phyloP scores from a whole-genome alignment of 768 basidiomycete species.

The Suillus subaureus region DNA sequence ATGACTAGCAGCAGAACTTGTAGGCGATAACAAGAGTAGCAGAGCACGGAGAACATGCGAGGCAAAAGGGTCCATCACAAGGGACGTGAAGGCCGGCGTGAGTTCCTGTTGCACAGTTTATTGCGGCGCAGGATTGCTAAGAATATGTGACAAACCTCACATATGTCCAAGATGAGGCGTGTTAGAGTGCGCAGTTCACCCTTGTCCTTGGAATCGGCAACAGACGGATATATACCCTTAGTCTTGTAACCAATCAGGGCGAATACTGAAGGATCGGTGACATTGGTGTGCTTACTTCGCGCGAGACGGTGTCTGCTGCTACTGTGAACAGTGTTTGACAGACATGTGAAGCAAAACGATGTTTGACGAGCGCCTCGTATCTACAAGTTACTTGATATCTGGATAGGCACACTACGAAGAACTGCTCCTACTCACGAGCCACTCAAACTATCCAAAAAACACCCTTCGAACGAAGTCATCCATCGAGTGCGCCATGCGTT shows the following conservation, averaged over 20 bases:
- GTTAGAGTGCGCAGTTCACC: conserved; percentile 73
- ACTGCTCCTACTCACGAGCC: conserved; percentile 71
- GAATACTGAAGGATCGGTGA: background rate
- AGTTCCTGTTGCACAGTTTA: conserved; percentile 58
- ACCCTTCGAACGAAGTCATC: conserved; percentile 95
- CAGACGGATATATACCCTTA: conserved; percentile 53
- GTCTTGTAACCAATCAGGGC: conserved; percentile 37
- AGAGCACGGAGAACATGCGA: conserved; percentile 88
- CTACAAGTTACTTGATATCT: conserved; percentile 35
- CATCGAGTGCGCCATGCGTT: conserved; percentile 91
- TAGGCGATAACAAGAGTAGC: conserved; percentile 74
- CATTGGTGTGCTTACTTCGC: conserved; percentile 54
- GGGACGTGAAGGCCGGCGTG: conserved; percentile 55
- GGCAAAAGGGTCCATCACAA: conserved; percentile 85
- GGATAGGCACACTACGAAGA: conserved; percentile 11
- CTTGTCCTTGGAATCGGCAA: conserved; percentile 47
- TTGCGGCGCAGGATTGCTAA: conserved; percentile 15
- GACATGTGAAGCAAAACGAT: conserved; percentile 95
- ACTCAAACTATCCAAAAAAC: conserved; percentile 80
- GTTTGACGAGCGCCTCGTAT: conserved; percentile 63
- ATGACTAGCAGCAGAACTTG: conserved; percentile 43
- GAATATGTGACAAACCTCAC: conserved; percentile 49
- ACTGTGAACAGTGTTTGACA: conserved; percentile 86
- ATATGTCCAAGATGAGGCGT: conserved; percentile 62
- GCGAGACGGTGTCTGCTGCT: conserved; percentile 58